Conservation (phyloP, 805 yeast species). For the Kuraishia floccosa region DNA sequence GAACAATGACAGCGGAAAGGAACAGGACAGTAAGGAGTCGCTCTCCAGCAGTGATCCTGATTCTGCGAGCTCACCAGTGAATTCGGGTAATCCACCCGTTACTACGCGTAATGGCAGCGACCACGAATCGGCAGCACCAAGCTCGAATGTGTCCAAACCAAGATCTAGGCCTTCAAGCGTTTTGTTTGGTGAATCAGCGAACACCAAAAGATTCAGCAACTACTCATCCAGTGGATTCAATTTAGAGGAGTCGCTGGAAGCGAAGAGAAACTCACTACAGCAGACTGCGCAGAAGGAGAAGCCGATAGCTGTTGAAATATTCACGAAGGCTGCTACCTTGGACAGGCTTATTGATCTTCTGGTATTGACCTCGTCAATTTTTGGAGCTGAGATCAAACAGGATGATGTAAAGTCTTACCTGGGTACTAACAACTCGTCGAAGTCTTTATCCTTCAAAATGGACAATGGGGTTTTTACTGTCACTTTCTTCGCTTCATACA, state of each 20-base stretch:
- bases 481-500: constrained; percentile 59
- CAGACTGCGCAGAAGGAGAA: neutral
- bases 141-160: constrained; percentile 2
- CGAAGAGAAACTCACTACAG: neutral
- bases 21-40: neutral
- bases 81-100: neutral
- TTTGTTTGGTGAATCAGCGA: constrained; percentile 17
- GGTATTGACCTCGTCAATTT: constrained; percentile 59
- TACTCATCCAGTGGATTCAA: constrained; percentile 21
- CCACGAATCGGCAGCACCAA: neutral
- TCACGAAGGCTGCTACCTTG: constrained; percentile 52
- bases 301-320: constrained; percentile 11
- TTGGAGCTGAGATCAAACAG: constrained; percentile 27
- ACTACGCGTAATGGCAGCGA: neutral
- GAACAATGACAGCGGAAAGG: neutral
- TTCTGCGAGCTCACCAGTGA: neutral
- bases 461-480: constrained; percentile 54
- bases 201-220: constrained; percentile 19
- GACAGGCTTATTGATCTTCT: constrained; percentile 73
- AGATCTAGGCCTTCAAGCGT: constrained; percentile 20
- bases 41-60: neutral
- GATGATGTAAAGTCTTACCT: constrained; percentile 30
- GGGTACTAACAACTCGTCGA: constrained; percentile 10
- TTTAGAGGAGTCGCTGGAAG: constrained; percentile 12
- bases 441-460: constrained; percentile 32